phyloP scores from a whole-genome alignment of 164 flowering plant species.

The Warburgia ugandensis region DNA sequence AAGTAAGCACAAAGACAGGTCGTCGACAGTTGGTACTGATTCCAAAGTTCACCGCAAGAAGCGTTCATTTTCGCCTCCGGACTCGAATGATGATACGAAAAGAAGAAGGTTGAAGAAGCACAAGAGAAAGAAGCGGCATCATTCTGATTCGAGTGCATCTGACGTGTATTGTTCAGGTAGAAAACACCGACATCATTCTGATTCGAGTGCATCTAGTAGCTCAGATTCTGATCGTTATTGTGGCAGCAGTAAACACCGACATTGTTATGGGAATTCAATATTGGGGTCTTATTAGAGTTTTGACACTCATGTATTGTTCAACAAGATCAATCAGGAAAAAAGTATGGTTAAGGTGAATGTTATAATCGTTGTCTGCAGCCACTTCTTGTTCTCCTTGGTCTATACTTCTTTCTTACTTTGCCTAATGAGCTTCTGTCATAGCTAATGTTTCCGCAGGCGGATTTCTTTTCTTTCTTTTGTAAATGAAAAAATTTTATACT shows the following conservation, averaged over 20 bases:
- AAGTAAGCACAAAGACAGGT: conserved; percentile 38
- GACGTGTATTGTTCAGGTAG: conserved; percentile 20
- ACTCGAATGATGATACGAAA: conserved; percentile 17
- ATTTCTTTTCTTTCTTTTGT: too few species aligned
- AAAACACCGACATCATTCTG: conserved; percentile 22
- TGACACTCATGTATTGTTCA: too few species aligned
- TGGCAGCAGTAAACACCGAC: conserved; percentile 15
- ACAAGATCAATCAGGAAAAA: too few species aligned
- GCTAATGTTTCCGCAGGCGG: too few species aligned
- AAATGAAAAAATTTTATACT: too few species aligned
- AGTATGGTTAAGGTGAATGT: too few species aligned
- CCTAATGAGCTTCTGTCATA: too few species aligned
- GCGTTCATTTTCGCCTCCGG: conserved; percentile 17
- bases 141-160: conserved; percentile 23
- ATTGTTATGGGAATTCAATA: conserved; percentile 2
- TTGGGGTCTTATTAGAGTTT: too few species aligned
- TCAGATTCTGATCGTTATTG: conserved; percentile 17
- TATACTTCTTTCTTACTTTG: too few species aligned
- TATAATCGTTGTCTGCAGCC: too few species aligned
- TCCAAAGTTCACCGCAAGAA: conserved; percentile 15
- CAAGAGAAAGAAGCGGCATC: conserved; percentile 15
- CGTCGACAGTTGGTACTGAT: conserved; percentile 19
- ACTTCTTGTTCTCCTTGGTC: too few species aligned
- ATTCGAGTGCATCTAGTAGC: conserved; percentile 21
- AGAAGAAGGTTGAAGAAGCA: conserved; percentile 25